Base-by-base conservation (phyloP, 2,329 filamentous ascomycete species). In the Cordyceps fumosorosea region DNA sequence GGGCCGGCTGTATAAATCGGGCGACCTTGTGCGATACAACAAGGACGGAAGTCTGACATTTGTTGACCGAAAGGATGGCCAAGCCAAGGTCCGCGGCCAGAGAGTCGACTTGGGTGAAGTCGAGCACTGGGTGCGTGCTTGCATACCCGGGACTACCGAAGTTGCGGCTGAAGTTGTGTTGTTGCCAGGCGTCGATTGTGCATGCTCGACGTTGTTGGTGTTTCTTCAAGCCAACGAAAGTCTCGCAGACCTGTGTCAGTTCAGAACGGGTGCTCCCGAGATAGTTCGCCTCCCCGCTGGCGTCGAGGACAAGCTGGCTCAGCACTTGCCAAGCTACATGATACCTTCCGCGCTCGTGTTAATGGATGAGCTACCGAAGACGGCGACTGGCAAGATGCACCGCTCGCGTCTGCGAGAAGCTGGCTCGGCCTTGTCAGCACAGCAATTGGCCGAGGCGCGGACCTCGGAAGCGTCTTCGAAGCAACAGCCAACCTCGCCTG, bases 11-110 rank as follows among this genome's bases (percentile, higher is more conserved):
- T 60, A 60, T 40, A 20, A 26, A 5, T 54, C 48, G 1, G 57
- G 57, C 7, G 57, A 60, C 29, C 12, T 60, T 18, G 68, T 66
- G 0, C 54, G 63, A 1, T 37, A 60, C 3, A n/a, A 60, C 26
- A 22, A 42, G 2, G 57, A 60, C 24, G 56, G 56, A 14, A 11
- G 12, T 7, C n/a, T 60, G 16, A 8, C 20, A 10, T 50, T 60
- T 18, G 12, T 60, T 16, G 57, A 45, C 5, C 16, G 48, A 51
- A 44, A 44, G 16, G 42, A 44, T n/a, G 18, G 16, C 4, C 42
- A 44, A 7, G 42, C 18, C 42, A 44, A 44, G 18, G 18, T 44
- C 16, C 42, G 42, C 42, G 42, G 42, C 42, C 42, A 44, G 42
- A 18, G 42, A 44, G 16, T 44, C 16, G 42, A 44, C 6, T 16